phyloP scores from a whole-genome alignment of 257 asterid genomes.

The Cinchona pubescens region DNA sequence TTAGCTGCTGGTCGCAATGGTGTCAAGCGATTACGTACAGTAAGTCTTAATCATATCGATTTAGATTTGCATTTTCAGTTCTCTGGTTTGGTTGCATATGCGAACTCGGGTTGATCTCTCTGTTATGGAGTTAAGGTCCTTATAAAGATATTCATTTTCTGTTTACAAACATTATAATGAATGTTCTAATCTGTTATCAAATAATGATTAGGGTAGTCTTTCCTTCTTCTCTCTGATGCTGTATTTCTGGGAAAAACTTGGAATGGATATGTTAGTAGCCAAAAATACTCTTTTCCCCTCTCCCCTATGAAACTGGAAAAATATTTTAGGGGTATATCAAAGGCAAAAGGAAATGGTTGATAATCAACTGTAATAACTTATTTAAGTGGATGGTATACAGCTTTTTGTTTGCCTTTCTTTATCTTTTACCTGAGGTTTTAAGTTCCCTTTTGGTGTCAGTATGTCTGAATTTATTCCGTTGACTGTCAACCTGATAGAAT shows the following conservation, averaged over 20 bases:
- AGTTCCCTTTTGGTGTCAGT: not conserved
- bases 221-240: not conserved
- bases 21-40: constrained; percentile 97
- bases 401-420: not conserved
- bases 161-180: not conserved
- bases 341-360: not conserved
- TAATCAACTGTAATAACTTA: not conserved
- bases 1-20: constrained; percentile 97
- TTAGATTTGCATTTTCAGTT: not conserved
- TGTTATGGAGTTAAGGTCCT: not conserved
- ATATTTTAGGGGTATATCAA: not conserved
- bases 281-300: not conserved
- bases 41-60: constrained; percentile 35
- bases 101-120: not conserved
- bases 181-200: not conserved
- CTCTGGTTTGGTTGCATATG: not conserved
- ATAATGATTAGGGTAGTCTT: not conserved
- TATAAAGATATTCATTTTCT: not conserved
- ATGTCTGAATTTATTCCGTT: not conserved
- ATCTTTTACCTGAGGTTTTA: not conserved
- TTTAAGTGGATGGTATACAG: not conserved
- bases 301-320: not conserved
- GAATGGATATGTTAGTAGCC: not conserved
- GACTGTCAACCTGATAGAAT: not conserved
- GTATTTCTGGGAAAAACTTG: not conserved